phyloP scores from a whole-genome alignment of 768 basidiomycete genomes.

The Jaapia argillacea region DNA sequence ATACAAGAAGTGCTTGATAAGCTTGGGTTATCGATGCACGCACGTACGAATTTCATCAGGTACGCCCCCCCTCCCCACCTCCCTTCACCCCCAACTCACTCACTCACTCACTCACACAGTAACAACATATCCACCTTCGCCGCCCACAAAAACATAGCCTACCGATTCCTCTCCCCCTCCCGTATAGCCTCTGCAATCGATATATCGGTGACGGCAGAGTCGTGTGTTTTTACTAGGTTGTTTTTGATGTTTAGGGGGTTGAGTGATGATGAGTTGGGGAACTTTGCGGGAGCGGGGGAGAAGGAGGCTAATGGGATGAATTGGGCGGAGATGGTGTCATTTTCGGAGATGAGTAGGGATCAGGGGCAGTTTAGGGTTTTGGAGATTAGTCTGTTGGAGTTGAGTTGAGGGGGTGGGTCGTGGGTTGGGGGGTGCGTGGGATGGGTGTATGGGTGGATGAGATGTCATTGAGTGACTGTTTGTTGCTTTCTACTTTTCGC shows the following conservation, averaged over 20 bases:
- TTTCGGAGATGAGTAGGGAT: slow-evolving; percentile 77
- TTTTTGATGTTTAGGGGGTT: slow-evolving; percentile 84
- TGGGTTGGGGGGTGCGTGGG: too few species aligned
- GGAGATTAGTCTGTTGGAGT: slow-evolving; percentile 72
- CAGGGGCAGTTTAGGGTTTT: slow-evolving; percentile 63
- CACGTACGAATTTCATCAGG: slow-evolving; percentile 78
- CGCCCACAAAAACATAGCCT: slow-evolving; percentile 78
- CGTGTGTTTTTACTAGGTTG: slow-evolving; percentile 73
- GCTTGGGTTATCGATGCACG: slow-evolving; percentile 75
- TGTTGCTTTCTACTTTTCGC: too few species aligned
- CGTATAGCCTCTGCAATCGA: slow-evolving; percentile 83
- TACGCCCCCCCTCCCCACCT: slow-evolving; percentile 22
- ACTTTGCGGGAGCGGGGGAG: slow-evolving; percentile 72
- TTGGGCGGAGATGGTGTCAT: slow-evolving; percentile 74
- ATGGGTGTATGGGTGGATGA: too few species aligned
- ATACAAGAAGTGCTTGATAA: slow-evolving; percentile 76
- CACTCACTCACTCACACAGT: slow-evolving; percentile 24
- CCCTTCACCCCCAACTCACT: slow-evolving; percentile 3
- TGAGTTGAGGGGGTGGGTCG: too few species aligned
- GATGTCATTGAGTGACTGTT: too few species aligned
- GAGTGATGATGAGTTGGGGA: slow-evolving; percentile 65
- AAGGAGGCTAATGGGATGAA: slow-evolving; percentile 77
- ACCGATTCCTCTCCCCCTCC: slow-evolving; percentile 74
- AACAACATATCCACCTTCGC: slow-evolving; percentile 70
- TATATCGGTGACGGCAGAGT: slow-evolving; percentile 72